Evolutionary conservation across 768 basidiomycete genomes (phyloP).

Genomic region (Suillus variegatus): DNA sequence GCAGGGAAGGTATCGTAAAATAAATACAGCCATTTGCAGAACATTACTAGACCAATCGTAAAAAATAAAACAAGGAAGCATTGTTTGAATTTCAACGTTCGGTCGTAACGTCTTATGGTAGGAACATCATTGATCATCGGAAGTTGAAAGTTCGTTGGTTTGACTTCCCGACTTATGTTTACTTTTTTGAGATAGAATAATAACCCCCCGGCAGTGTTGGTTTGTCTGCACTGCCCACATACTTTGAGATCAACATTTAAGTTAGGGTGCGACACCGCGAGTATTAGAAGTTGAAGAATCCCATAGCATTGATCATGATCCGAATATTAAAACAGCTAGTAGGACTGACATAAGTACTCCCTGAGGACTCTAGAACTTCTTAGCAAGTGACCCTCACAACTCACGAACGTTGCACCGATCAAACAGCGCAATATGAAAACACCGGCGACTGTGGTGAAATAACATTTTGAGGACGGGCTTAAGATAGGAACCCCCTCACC

Average conservation of each 20-base stretch:
- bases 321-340: not conserved
- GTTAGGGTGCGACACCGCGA: not conserved
- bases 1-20: not conserved
- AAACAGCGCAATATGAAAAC: not conserved
- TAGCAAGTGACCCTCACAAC: not conserved
- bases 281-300: constrained; percentile 6
- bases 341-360: constrained; percentile 2
- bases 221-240: not conserved
- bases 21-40: not conserved
- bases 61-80: not conserved
- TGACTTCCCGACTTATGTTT: not conserved
- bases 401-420: not conserved
- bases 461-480: constrained; percentile 7
- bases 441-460: not conserved
- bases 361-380: not conserved
- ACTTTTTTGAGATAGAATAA: not conserved
- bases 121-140: not conserved
- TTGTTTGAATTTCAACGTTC: not conserved
- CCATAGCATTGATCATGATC: not conserved
- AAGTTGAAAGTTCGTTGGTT: not conserved
- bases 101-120: no score
- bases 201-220: not conserved
- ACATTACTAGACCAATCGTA: not conserved
- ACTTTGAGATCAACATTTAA: not conserved
- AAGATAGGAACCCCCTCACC: constrained; percentile 84